Evolutionary conservation across 2,329 filamentous ascomycete species (phyloP), one percentile per base, ranked within the genome.

Genomic region (Fusarium beomiforme): DNA sequence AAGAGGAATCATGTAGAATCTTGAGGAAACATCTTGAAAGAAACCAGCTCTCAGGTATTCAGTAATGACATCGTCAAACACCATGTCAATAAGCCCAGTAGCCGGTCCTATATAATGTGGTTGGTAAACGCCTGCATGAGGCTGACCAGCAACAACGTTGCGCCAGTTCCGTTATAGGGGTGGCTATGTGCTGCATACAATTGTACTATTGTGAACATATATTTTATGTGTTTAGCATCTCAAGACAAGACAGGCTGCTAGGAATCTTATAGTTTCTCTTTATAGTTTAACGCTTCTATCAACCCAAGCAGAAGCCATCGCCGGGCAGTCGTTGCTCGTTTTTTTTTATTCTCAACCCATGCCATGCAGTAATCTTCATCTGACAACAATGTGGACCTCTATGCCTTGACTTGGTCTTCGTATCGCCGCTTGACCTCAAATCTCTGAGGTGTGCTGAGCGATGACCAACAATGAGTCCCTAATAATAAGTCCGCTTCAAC

Each of bases 201-300:
- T 19, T 31, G 34, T 12, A 50, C 29, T 31, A 24, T 34, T 14
- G n/a, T 49, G 26, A 49, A 23, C 21, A 14, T 14, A 16, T 34
- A 34, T 34, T 50, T 16, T 9, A 43, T 42, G n/a, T 21, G 37
- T 29, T 33, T 4, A 21, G 21, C 14, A 42, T 29, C 21, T 24
- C 37, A 33, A 46, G 37, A 17, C 6, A 14, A 33, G 12, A 24
- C 33, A 39, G 21, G 11, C 26, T 21, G 21, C 14, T 23, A 53
- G 23, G 21, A 46, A 55, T 54, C 47, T 16, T 43, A 19, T 37
- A 43, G 43, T 41, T 53, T 74, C 70, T 69, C 51, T 75, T 71
- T 73, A 68, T 73, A 67, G 29, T 71, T 71, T 75, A 53, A 64
- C 68, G 71, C 66, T 46, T 75, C 73, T 75, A 75, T 76, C 42